Percentiles rank a stretch among this genome's conserved stretches.
These are phyloP conservation scores for Trichophyton benhamiae DNA, from an alignment of 2,329 filamentous ascomycete genomes.

Conservation along the genomic window DNA sequence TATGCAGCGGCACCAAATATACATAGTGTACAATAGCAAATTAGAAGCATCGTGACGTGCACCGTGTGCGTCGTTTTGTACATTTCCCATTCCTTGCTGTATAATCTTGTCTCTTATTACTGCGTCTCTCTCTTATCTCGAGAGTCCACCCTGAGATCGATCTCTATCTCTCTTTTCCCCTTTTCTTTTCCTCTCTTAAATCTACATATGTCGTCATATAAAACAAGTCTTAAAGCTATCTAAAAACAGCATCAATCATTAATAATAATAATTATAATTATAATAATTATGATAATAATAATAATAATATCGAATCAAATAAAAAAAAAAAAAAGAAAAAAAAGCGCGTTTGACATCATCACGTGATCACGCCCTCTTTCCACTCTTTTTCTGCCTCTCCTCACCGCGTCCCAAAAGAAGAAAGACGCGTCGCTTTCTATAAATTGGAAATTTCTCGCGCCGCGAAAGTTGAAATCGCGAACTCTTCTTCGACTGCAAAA, in stretches of 20 bases:
- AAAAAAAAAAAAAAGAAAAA: not conserved
- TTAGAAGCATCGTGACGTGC: not conserved
- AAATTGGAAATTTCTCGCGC: not conserved
- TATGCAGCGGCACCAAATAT: not conserved
- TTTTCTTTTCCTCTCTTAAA: too few species aligned
- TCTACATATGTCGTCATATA: too few species aligned
- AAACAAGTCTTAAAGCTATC: too few species aligned
- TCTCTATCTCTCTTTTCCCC: too few species aligned
- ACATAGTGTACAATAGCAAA: not conserved
- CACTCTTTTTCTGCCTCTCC: too few species aligned
- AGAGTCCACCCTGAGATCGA: too few species aligned
- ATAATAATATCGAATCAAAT: too few species aligned
- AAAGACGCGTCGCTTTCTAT: not conserved
- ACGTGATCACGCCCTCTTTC: not conserved
- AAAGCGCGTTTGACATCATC: not conserved
- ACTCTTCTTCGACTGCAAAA: not conserved
- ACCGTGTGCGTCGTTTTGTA: not conserved
- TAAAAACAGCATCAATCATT: too few species aligned
- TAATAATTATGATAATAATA: too few species aligned
- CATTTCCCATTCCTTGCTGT: not conserved
- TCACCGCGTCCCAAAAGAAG: not conserved
- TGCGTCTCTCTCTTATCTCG: too few species aligned
- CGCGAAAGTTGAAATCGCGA: not conserved
- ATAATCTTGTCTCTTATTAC: not conserved
- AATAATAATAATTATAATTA: too few species aligned